phyloP scores from a whole-genome alignment of 2,329 filamentous ascomycete species.

The Aspergillus puulaauensis region DNA sequence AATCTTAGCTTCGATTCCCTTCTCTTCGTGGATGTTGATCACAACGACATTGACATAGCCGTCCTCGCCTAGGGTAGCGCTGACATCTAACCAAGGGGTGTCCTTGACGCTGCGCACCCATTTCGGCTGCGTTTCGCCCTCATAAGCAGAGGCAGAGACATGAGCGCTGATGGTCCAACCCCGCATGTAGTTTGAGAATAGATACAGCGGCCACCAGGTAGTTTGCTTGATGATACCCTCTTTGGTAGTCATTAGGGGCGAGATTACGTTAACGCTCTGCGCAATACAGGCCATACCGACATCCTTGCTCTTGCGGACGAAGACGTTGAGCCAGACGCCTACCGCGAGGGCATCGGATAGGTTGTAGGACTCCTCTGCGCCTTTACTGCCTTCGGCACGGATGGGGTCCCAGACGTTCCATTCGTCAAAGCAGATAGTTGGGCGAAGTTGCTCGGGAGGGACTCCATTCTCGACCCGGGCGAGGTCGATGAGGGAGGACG shows the following conservation, averaged over 20 bases:
- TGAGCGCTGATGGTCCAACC: conserved; percentile 68
- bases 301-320: conserved; percentile 68
- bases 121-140: conserved; percentile 51
- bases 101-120: conserved; percentile 54
- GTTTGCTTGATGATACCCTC: conserved; percentile 67
- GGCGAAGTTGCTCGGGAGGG: conserved; percentile 58
- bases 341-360: conserved; percentile 76
- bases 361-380: conserved; percentile 73
- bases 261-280: conserved; percentile 76
- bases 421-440: conserved; percentile 78
- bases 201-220: conserved; percentile 71
- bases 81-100: conserved; percentile 59
- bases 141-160: conserved; percentile 63
- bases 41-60: conserved; percentile 67
- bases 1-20: conserved; percentile 60
- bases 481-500: conserved; percentile 68
- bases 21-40: conserved; percentile 67
- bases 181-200: conserved; percentile 72
- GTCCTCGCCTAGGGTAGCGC: conserved; percentile 46
- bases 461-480: conserved; percentile 66
- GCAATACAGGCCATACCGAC: conserved; percentile 79
- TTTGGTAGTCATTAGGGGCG: conserved; percentile 69
- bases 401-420: conserved; percentile 82
- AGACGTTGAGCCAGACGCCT: conserved; percentile 72
- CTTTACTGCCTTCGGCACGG: conserved; percentile 68